Conservation (phyloP, 345 rosid genomes). For the Schrenkiella parvula region DNA sequence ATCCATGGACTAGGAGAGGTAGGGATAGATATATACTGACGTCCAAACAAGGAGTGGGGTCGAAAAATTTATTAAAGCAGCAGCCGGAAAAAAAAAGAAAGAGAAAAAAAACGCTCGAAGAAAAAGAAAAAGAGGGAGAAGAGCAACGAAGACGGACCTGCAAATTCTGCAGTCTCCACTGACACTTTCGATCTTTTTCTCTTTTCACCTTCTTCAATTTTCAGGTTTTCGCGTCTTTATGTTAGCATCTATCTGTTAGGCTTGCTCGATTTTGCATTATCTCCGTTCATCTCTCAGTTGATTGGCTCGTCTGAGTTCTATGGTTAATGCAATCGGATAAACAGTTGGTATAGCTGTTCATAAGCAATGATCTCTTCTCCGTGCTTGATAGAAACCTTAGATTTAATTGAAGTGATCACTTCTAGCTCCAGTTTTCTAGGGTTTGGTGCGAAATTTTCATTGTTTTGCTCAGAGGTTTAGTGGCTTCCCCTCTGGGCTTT, state of each 20-base stretch:
- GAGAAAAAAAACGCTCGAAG: slow-evolving; percentile 20
- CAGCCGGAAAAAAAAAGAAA: slow-evolving; percentile 22
- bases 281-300: slow-evolving; percentile 9
- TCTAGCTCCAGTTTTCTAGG: slow-evolving; percentile 26
- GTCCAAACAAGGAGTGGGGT: slow-evolving; percentile 25
- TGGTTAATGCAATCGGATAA: slow-evolving; percentile 31
- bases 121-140: slow-evolving; percentile 10
- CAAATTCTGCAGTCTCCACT: slow-evolving; percentile 33
- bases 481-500: slow-evolving; percentile 6
- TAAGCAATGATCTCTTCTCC: neutral
- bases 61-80: slow-evolving; percentile 32
- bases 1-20: neutral
- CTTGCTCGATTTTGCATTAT: slow-evolving; percentile 32
- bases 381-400: neutral
- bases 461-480: slow-evolving; percentile 25
- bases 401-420: slow-evolving; percentile 14
- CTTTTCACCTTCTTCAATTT: slow-evolving; percentile 7
- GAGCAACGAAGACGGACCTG: slow-evolving; percentile 37
- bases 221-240: slow-evolving; percentile 15
- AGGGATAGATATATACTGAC: neutral
- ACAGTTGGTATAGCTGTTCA: neutral
- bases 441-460: slow-evolving; percentile 8
- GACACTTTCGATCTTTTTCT: slow-evolving; percentile 33
- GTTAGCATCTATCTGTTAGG: neutral
- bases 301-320: slow-evolving; percentile 5